Base-by-base conservation (phyloP, 2,329 filamentous ascomycete genomes). In the Clarireedia hainanense region DNA sequence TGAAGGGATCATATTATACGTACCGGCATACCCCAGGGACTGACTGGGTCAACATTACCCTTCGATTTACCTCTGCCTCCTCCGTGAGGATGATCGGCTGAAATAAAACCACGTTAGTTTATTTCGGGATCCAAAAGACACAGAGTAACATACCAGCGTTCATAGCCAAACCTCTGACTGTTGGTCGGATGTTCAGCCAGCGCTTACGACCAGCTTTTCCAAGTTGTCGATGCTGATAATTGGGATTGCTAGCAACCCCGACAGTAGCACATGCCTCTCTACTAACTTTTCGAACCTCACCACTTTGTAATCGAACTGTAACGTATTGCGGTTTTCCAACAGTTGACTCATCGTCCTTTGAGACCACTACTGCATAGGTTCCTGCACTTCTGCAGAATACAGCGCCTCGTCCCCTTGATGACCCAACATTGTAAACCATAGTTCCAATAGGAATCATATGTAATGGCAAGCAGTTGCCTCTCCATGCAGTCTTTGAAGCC, bases 61-160 rank as follows among this genome's bases (percentile, higher is more conserved):
- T 99, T 99, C 57, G 91, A 96, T 77, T 99, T 99, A 77, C 94
- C 94, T 80, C 95, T 84, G 74, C 94, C 94, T 88, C 94, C 94
- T 81, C 94, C 94, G 73, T 99, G 94, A 68, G 94, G 94, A 80
- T 99, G 94, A 69, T 99, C 94, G 66, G 85, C 88, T 84, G 66
- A 46, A 59, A 24, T 9, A 24, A 9, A 15, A 14, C 55, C 66
- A 59, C 64, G 62, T 52, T 36, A 34, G 30, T 34, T 34, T 34
- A 34, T 34, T 1, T 9, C 30, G 7, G 1, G 30, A 34, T 12
- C 50, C 24, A 45, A 37, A 55, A 26, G 14, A 47, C 54, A 2
- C 42, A 26, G 30, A 56, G 55, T 15, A 43, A 72, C 80, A 69
- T 75, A 89, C 88, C 83, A 71, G 92, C 91, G 77, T 99, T 99